A percentile compares a stretch with the other conserved stretches of the same genome.
Conservation (phyloP, 352 stramenopile species). For the Pythium plurisporium region DNA sequence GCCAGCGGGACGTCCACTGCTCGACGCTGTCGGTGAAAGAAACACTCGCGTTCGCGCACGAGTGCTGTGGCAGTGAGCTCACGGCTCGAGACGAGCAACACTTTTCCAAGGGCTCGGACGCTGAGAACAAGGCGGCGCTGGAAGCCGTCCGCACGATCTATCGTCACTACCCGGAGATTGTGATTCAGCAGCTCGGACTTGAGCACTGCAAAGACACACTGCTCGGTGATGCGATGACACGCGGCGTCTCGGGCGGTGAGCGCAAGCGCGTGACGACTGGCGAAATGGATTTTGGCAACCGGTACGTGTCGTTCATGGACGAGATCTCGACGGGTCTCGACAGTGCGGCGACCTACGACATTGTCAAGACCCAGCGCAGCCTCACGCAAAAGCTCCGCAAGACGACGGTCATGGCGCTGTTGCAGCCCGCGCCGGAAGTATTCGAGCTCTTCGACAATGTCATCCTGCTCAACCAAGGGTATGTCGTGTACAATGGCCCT, state of each 20-base stretch:
- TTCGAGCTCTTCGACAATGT: constrained; percentile 93
- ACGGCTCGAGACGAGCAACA: constrained; percentile 1
- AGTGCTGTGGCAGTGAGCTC: constrained; percentile 41
- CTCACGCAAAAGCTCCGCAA: constrained; percentile 32
- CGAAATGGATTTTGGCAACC: constrained; percentile 76
- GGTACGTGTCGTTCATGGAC: constrained; percentile 75
- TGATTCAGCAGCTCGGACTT: constrained; percentile 26
- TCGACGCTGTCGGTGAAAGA: constrained; percentile 40
- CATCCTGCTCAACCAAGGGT: constrained; percentile 87
- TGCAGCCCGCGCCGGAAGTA: constrained; percentile 91
- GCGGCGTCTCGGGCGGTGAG: constrained; percentile 53
- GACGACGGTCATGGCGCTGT: constrained; percentile 69
- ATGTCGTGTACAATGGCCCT: constrained; percentile 87
- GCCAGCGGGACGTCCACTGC: constrained; percentile 40
- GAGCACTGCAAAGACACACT: constrained; percentile 34
- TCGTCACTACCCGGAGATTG: constrained; percentile 17
- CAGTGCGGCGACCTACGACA: constrained; percentile 41
- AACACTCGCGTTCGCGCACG: constrained; percentile 49
- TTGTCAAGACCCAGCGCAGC: constrained; percentile 48
- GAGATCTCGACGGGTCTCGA: constrained; percentile 91
- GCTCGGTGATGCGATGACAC: constrained; percentile 33
- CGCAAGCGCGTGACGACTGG: constrained; percentile 59
- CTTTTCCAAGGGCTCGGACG: neutral
- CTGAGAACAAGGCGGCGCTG: constrained; percentile 13
- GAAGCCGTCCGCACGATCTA: neutral